Base-by-base conservation (phyloP, 257 asterid genomes). In the Solanum medicagineum region DNA sequence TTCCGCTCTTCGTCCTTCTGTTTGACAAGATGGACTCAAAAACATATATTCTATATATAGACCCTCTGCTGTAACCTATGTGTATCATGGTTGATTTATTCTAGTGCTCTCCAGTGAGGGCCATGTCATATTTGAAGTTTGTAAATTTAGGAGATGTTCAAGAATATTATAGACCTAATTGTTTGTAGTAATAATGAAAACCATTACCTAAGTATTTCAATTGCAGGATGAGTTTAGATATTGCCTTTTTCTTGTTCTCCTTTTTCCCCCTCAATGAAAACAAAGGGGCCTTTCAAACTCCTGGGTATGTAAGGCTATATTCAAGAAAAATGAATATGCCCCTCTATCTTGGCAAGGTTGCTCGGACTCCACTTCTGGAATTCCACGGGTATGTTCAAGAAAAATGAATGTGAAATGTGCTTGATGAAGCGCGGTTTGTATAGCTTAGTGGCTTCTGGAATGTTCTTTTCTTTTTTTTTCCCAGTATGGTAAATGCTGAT, bases 111-210 rank as follows among this genome's bases (percentile, higher is more conserved):
- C n/a, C 49, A 56, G 36, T 84, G 66, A 77, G 87, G 75, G 84
- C 89, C 85, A 62, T 85, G 62, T 87, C 71, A 16, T 56, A 62
- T 77, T 86, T 14, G 81, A 66, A 75, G 83, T 86, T 68, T 92
- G 89, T 89, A 91, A 63, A 87, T 88, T 32, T 84, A 83, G 88
- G 84, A 83, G 81, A 51, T 77, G 83, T 53, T 77, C 22, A 22
- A 75, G 62, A 73, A 70, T 75, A 75, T 22, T 75, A 75, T 47
- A 26, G 62, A 77, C 65, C 22, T 53, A 63, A 77, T 77, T 77
- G 65, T 77, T 77, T 77, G 83, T 77, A 51, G 83, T 77, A 77
- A 77, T 77, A 77, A 77, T 29, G 42, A 77, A 42, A 53, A 77
- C 47, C 65, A 77, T 53, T 77, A 53, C 65, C 83, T 77, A 53